These are phyloP conservation scores for Salix dunnii DNA, from an alignment of 345 rosid genomes.

Conservation along the genomic window DNA sequence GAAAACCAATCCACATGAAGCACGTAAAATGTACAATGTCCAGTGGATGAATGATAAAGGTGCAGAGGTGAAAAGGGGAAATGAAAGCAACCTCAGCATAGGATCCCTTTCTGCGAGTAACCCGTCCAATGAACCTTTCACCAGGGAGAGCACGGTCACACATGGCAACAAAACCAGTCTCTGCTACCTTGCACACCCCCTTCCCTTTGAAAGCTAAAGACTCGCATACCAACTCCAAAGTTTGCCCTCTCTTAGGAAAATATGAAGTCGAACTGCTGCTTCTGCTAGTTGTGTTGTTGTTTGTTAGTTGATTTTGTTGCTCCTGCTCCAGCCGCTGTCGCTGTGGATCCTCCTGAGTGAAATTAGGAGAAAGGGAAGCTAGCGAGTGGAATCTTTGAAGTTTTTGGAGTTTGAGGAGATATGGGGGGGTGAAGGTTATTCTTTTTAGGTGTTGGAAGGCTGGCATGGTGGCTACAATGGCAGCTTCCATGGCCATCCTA, in stretches of 20 bases:
- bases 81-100: constrained; percentile 67
- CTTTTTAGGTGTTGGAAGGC: constrained; percentile 31
- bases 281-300: constrained; percentile 1
- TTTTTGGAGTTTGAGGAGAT: constrained; percentile 31
- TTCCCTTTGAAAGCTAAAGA: constrained; percentile 86
- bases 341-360: constrained; percentile 25
- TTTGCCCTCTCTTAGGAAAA: constrained; percentile 78
- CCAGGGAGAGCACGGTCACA: constrained; percentile 93
- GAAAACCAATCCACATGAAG: too few relatives aligned
- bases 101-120: constrained; percentile 71
- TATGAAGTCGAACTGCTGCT: constrained; percentile 25
- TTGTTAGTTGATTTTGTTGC: background rate
- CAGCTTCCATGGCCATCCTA: background rate
- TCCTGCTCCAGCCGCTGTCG: background rate
- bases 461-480: constrained; percentile 38
- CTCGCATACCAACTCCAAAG: constrained; percentile 77
- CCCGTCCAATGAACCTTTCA: constrained; percentile 81
- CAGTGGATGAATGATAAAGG: too few relatives aligned
- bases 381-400: constrained; percentile 29
- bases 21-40: too few relatives aligned
- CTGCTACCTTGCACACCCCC: constrained; percentile 76
- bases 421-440: constrained; percentile 19
- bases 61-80: background rate
- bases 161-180: constrained; percentile 78
- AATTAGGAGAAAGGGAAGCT: constrained; percentile 29